Evolutionary conservation across 257 asterid species (phyloP).

Genomic region (Przewalskia tangutica): DNA sequence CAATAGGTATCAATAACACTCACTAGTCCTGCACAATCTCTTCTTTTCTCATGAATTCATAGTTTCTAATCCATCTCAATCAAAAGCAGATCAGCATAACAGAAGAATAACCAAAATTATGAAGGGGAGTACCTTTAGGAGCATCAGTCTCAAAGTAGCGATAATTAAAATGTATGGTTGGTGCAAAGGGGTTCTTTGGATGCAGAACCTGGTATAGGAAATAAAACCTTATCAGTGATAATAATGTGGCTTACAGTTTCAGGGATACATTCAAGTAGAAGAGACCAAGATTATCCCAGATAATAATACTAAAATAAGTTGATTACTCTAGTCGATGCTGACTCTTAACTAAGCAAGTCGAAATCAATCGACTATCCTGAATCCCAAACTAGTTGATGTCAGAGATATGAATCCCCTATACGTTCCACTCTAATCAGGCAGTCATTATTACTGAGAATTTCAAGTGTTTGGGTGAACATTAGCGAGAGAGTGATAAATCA

Average conservation of each 20-base stretch:
- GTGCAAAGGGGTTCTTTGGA: slow-evolving; percentile 96
- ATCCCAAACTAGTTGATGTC: not conserved
- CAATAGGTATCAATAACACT: not conserved
- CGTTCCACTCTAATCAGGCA: not conserved
- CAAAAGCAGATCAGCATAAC: not conserved
- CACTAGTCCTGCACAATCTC: not conserved
- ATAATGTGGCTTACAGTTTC: not conserved
- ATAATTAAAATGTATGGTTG: slow-evolving; percentile 94
- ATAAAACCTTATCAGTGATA: not conserved
- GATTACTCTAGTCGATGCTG: not conserved
- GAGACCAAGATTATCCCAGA: not conserved
- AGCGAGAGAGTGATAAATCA: not conserved
- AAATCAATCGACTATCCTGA: not conserved
- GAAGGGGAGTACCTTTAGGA: slow-evolving; percentile 53
- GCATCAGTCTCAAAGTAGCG: slow-evolving; percentile 98
- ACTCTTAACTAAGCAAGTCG: not conserved
- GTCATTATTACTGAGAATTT: not conserved
- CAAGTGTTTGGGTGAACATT: not conserved
- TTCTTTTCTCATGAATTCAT: not conserved
- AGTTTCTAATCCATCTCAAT: not conserved
- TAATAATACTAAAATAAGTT: not conserved
- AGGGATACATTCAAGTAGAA: not conserved
- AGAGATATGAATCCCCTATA: not conserved
- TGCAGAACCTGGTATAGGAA: slow-evolving; percentile 52
- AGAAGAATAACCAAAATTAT: not conserved